phyloP scores from a whole-genome alignment of 495 filamentous ascomycete genomes.

The Sporormia fimetaria region DNA sequence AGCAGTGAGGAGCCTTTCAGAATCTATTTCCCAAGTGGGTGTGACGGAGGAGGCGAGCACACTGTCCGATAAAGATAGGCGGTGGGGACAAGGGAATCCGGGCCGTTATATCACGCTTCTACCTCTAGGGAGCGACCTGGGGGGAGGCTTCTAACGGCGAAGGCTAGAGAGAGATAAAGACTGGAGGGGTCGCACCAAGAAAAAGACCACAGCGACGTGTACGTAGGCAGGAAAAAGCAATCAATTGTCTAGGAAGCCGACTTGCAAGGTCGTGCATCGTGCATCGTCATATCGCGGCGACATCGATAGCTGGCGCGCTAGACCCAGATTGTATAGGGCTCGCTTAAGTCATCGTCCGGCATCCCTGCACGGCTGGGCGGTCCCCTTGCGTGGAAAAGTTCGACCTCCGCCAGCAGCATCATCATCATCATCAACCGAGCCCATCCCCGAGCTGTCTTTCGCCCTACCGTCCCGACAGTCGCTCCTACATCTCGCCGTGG shows the following conservation, averaged over 20 bases:
- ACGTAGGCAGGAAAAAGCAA: conserved; percentile 12
- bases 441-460: background rate
- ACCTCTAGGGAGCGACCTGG: background rate
- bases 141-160: background rate
- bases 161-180: no score
- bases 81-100: background rate
- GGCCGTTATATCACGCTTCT: no score
- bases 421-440: background rate
- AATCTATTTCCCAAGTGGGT: background rate
- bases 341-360: conserved; percentile 14
- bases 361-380: background rate
- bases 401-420: no score
- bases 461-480: background rate
- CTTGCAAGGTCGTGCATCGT: conserved; percentile 3
- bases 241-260: no score
- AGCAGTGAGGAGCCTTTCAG: conserved; percentile 1
- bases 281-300: conserved; percentile 7
- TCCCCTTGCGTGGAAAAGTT: conserved; percentile 15
- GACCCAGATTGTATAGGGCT: no score
- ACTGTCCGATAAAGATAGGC: background rate
- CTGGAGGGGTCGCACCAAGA: no score
- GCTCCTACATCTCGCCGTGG: background rate
- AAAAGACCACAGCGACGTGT: background rate
- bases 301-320: no score
- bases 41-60: background rate